Percentiles rank a stretch among this genome's conserved stretches.
Evolutionary conservation across 768 basidiomycete genomes (phyloP).

Genomic region (button mushroom (Agaricus bisporus)): DNA sequence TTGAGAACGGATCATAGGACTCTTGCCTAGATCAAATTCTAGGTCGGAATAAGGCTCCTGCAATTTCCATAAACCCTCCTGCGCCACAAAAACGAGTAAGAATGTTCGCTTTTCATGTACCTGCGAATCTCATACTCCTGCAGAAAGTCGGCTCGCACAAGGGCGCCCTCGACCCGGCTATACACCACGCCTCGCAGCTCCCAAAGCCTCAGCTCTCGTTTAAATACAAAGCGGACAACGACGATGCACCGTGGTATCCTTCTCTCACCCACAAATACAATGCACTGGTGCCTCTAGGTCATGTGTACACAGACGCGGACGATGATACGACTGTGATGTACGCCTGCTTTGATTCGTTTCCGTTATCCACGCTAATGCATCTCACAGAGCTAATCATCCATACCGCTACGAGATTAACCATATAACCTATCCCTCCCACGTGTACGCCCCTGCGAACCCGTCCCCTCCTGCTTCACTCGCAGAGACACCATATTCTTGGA

Average conservation of each 20-base stretch:
- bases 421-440: constrained; percentile 60
- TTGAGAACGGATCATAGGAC: constrained; percentile 44
- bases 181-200: constrained; percentile 72
- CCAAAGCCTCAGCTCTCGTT: constrained; percentile 82
- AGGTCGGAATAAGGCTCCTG: constrained; percentile 66
- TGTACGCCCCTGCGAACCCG: constrained; percentile 46
- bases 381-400: constrained; percentile 49
- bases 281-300: constrained; percentile 77
- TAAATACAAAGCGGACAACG: constrained; percentile 48
- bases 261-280: constrained; percentile 73
- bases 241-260: constrained; percentile 61
- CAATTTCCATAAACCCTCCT: constrained; percentile 49
- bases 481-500: constrained; percentile 63
- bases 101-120: not conserved
- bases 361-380: not conserved
- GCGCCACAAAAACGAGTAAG: constrained; percentile 24
- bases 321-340: constrained; percentile 25
- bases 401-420: constrained; percentile 84
- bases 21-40: constrained; percentile 71
- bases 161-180: constrained; percentile 48
- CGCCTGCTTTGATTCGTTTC: constrained; percentile 9
- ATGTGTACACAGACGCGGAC: constrained; percentile 34
- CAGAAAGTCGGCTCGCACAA: constrained; percentile 27
- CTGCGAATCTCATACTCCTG: constrained; percentile 4
- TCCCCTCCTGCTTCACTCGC: constrained; percentile 54